Percentiles rank a stretch among this genome's conserved stretches.
phyloP scores from a whole-genome alignment of 139 green algal genomes.

The Deuterostichococcus epilithicus region DNA sequence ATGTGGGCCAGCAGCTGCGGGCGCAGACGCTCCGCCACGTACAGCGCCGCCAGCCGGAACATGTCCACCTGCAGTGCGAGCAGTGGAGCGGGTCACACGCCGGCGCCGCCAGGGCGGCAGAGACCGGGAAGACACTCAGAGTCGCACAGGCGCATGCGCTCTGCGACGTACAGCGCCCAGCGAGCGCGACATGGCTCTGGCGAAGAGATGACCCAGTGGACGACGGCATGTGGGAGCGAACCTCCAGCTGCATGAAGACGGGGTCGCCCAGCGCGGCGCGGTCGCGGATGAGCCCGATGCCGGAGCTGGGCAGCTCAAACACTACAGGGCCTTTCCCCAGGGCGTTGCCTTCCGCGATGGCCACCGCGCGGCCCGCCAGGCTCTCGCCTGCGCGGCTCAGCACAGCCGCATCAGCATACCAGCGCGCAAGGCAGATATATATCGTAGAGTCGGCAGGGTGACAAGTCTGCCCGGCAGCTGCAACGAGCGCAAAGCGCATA shows the following conservation, averaged over 20 bases:
- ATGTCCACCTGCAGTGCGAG: constrained; percentile 48
- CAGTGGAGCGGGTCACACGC: too few species aligned
- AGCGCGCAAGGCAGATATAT: too few species aligned
- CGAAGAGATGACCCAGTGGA: too few species aligned
- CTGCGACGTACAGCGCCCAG: too few species aligned
- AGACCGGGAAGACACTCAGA: too few species aligned
- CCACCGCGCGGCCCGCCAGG: constrained; percentile 27
- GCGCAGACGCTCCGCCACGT: constrained; percentile 53
- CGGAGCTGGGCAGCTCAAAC: constrained; percentile 50
- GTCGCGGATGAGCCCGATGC: constrained; percentile 25
- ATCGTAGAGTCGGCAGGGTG: too few species aligned
- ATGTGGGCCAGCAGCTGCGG: constrained; percentile 28
- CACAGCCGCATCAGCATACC: not conserved
- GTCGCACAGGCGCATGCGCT: too few species aligned
- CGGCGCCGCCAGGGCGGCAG: too few species aligned
- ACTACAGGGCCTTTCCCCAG: constrained; percentile 74
- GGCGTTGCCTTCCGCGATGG: constrained; percentile 63
- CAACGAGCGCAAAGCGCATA: too few species aligned
- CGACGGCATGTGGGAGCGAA: not conserved
- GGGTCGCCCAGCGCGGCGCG: constrained; percentile 26
- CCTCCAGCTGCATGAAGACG: constrained; percentile 28
- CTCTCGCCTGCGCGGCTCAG: constrained; percentile 3
- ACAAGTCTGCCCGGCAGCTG: too few species aligned
- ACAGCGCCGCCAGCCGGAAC: constrained; percentile 54
- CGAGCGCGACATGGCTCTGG: too few species aligned